These are phyloP conservation scores for Aureobasidium sp. DNA, from an alignment of 2,329 filamentous ascomycete genomes.

Conservation along the genomic window DNA sequence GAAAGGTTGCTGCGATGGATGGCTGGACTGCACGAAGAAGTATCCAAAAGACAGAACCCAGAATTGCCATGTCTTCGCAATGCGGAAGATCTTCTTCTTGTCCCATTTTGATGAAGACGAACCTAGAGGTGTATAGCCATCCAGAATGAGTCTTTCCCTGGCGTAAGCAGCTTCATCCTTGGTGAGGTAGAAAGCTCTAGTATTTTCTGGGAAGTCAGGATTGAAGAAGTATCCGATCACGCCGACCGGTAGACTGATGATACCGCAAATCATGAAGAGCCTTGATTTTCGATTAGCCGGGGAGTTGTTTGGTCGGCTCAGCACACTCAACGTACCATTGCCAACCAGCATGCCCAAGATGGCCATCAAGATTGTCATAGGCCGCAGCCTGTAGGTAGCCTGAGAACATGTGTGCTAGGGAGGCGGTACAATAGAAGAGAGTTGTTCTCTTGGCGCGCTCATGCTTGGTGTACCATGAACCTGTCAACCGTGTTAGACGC, in stretches of 20 bases:
- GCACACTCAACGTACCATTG: constrained; percentile 30
- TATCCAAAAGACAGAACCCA: constrained; percentile 47
- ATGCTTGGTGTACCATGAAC: constrained; percentile 18
- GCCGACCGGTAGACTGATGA: constrained; percentile 48
- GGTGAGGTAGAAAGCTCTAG: constrained; percentile 42
- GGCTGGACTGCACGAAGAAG: constrained; percentile 51
- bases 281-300: not conserved
- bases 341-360: constrained; percentile 48
- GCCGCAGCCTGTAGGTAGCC: constrained; percentile 55
- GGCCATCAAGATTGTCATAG: constrained; percentile 38
- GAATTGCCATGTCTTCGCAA: constrained; percentile 41
- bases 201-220: constrained; percentile 38
- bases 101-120: constrained; percentile 28
- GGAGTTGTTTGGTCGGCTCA: no score
- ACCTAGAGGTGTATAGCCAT: constrained; percentile 7
- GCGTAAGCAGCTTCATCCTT: constrained; percentile 43
- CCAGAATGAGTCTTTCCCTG: constrained; percentile 35
- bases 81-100: constrained; percentile 29
- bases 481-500: not conserved
- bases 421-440: constrained; percentile 46
- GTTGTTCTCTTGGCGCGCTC: constrained; percentile 38
- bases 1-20: constrained; percentile 36
- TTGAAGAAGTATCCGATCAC: constrained; percentile 48
- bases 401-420: constrained; percentile 51
- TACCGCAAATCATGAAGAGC: constrained; percentile 29